Base-by-base conservation (phyloP, 345 rosid genomes). In the Lumnitzera littorea region DNA sequence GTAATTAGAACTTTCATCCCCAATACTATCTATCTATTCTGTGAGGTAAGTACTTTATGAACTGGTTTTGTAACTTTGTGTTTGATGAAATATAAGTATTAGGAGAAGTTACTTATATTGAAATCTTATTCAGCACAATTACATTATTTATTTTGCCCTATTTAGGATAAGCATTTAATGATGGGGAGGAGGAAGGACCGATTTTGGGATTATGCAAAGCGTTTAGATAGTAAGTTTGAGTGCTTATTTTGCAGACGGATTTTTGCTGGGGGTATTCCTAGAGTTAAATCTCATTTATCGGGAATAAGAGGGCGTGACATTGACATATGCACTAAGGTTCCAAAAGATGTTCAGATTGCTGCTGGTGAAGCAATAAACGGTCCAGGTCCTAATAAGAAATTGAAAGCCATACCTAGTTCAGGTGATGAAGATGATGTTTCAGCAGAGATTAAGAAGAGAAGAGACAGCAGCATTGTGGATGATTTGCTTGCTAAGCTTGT, bases 281-380 rank as follows among this genome's bases (percentile, higher is more conserved):
- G 58, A 27, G 15, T 57, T 14, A 63, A 63, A 23, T 72, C 59
- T 0, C 72, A 67, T 61, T 51, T 72, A 2, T 59, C 72, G 1
- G 52, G 68, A 16, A 15, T 60, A 13, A 63, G 15, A 29, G 50
- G 69, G n/a, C 17, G 48, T 1, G 69, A 12, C 12, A 29, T 67
- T 17, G 23, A 27, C 0, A 58, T 67, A 48, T 72, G 67, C 53
- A 7, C 1, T 3, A 12, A 27, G 17, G 67, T 66, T 2, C 56
- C 48, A 3, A 27, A 23, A n/a, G 51, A 58, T 53, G 68, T 59
- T 59, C 57, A 13, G 51, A 3, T 20, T 15, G 64, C 56, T 2
- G 50, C 64, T 55, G 1, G 3, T 62, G 17, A 29, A 15, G 64
- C 76, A 36, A 62, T 27, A 24, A 2, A 43, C 12, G 13, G 17